A percentile compares a stretch with the other conserved stretches of the same genome.
phyloP scores from a whole-genome alignment of 805 yeast genomes.

The Lipomyces mesembrius region DNA sequence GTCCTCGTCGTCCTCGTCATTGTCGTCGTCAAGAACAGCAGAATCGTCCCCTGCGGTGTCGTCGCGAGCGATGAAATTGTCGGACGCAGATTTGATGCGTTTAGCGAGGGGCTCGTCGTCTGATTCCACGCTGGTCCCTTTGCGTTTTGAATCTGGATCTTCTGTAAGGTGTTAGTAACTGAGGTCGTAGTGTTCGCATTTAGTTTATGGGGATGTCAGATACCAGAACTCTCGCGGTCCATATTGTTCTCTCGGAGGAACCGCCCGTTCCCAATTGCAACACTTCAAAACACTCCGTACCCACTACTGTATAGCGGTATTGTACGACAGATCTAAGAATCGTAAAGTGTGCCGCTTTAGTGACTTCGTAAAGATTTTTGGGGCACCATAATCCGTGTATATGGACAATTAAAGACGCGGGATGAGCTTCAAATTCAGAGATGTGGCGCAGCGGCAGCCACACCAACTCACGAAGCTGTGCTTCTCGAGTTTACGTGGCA shows the following conservation, averaged over 20 bases:
- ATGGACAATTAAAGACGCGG: not conserved
- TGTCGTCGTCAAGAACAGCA: slow-evolving; percentile 43
- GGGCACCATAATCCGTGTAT: not conserved
- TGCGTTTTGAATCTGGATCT: slow-evolving; percentile 27
- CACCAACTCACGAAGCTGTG: not conserved
- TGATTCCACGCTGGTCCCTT: slow-evolving; percentile 42
- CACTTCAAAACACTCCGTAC: not conserved
- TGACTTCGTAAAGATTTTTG: not conserved
- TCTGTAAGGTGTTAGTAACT: not conserved
- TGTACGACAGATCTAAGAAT: not conserved
- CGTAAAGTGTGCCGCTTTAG: not conserved
- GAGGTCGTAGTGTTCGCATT: not conserved
- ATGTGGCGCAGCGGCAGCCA: not conserved
- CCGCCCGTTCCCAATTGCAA: not conserved
- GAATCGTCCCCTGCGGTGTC: slow-evolving; percentile 37
- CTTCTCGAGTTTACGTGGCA: not conserved
- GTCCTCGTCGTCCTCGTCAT: slow-evolving; percentile 40
- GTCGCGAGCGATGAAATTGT: slow-evolving; percentile 27
- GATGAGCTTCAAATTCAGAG: not conserved
- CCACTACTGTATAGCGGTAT: not conserved
- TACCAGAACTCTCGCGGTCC: slow-evolving; percentile 3
- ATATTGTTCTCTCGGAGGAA: not conserved
- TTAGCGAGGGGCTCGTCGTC: slow-evolving; percentile 44
- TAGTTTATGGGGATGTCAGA: not conserved
- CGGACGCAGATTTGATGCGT: slow-evolving; percentile 42